Evolutionary conservation across 2,329 filamentous ascomycete genomes (phyloP).

Genomic region (Cephalotrichum gorgonifer): DNA sequence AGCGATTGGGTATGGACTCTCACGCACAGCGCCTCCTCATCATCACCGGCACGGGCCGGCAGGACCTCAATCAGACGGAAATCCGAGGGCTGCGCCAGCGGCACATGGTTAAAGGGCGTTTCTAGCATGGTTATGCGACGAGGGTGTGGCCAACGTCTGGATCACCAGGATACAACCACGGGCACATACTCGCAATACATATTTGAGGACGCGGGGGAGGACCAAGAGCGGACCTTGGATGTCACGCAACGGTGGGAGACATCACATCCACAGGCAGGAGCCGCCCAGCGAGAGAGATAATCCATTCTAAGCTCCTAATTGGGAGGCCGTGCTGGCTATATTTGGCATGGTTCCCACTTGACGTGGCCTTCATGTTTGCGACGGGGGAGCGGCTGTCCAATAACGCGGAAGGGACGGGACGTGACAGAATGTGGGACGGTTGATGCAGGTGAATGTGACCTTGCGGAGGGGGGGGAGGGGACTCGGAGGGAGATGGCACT

Average conservation of each 20-base stretch:
- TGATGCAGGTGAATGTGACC: not conserved
- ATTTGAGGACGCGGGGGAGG: not conserved
- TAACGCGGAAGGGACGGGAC: conserved; percentile 3
- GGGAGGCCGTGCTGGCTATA: not conserved
- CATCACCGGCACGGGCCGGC: not conserved
- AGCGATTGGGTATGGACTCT: conserved; percentile 1
- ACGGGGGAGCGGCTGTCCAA: conserved; percentile 1
- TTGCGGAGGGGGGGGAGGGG: not conserved
- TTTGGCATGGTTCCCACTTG: not conserved
- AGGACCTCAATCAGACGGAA: conserved; percentile 9
- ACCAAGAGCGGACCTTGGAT: too few relatives aligned
- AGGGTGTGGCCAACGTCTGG: not conserved
- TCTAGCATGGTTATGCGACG: not conserved
- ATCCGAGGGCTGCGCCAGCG: not conserved
- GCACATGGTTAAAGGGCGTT: conserved; percentile 1
- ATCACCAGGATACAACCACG: not conserved
- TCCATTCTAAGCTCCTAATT: not conserved
- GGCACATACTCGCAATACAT: too few relatives aligned
- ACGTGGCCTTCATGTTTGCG: not conserved
- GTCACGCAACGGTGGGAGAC: too few relatives aligned
- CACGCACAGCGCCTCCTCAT: conserved; percentile 2
- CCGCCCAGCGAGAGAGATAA: not conserved
- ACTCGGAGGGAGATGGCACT: not conserved
- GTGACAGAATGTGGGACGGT: not conserved
- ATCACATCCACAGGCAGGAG: not conserved